Percentiles rank a stretch among this genome's conserved stretches.
Conservation (phyloP, 2,329 filamentous ascomycete species). For the Botrytis elliptica region DNA sequence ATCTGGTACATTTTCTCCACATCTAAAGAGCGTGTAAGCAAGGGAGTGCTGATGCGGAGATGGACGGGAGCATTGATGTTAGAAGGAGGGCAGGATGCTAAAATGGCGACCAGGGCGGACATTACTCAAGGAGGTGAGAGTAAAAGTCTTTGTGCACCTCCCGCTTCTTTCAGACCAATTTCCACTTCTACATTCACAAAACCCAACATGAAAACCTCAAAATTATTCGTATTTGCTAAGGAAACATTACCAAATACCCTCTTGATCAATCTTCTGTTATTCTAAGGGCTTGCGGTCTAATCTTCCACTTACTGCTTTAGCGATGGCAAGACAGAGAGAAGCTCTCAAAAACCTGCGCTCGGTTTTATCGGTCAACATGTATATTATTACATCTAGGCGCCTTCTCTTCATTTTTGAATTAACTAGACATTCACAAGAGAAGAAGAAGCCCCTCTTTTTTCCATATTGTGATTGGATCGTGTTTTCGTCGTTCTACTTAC, state of each 20-base stretch:
- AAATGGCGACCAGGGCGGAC: background rate
- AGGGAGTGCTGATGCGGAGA: background rate
- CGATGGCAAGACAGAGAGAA: background rate
- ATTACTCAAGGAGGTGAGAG: background rate
- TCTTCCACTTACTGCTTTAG: background rate
- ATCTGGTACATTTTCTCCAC: background rate
- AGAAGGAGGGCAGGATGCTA: background rate
- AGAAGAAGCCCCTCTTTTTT: background rate
- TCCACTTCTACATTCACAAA: background rate
- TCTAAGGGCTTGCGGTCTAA: background rate
- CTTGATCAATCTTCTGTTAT: background rate
- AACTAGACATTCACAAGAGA: background rate
- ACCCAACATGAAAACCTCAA: background rate
- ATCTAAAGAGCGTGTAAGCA: background rate
- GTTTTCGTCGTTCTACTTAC: background rate
- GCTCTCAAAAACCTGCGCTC: background rate
- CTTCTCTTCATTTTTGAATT: background rate
- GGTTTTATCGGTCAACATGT: background rate
- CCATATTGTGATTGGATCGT: background rate
- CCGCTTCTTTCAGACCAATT: background rate
- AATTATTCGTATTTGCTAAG: background rate
- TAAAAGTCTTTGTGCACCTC: background rate
- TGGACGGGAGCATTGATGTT: background rate
- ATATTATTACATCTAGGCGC: background rate
- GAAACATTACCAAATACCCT: background rate